Evolutionary conservation across 2,329 filamentous ascomycete species (phyloP), one percentile per base, ranked within the genome.

Genomic region (Beauveria sp.): DNA sequence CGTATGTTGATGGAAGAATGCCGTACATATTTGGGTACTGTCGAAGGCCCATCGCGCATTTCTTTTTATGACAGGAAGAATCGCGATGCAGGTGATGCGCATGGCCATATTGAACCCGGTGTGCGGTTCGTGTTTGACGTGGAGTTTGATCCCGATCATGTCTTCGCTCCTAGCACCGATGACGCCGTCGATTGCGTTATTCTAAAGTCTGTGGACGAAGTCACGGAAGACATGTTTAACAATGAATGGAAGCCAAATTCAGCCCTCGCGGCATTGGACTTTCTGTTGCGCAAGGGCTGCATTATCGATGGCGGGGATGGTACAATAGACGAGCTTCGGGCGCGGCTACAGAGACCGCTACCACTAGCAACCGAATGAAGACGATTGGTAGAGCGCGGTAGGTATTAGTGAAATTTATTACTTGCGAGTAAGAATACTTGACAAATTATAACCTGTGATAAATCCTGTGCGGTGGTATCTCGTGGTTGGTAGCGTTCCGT

Each of bases 211-310:
- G 65, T 74, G 12, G 65, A 69, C 2, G 65, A 73, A 24, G 69
- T 75, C 40, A 70, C 69, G 66, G 47, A 60, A 24, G 65, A 67
- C 26, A 64, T 75, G 51, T 63, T 64, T 20, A 59, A 59, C 5
- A 57, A 64, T 9, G 59, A 59, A 30, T 76, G 73, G 73, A 76
- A 76, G 65, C 72, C 73, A n/a, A 75, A 74, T 56, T 74, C 71
- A 52, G 73, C 68, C n/a, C 63, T 75, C 6, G 72, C 74, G n/a
- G 75, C 74, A 70, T 64, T 76, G 26, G 71, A 74, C 50, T 76
- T 75, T 55, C 61, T 76, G 44, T 61, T 71, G 14, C 69, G 72
- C 20, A 69, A 70, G 59, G 65, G 67, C 5, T 67, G 69, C 40
- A 62, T 73, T 46, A 64, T 54, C 12, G 64, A 63, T 8, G 62